Base-by-base conservation (phyloP, 2,329 filamentous ascomycete species). In the Stachybotrys chartarum region DNA sequence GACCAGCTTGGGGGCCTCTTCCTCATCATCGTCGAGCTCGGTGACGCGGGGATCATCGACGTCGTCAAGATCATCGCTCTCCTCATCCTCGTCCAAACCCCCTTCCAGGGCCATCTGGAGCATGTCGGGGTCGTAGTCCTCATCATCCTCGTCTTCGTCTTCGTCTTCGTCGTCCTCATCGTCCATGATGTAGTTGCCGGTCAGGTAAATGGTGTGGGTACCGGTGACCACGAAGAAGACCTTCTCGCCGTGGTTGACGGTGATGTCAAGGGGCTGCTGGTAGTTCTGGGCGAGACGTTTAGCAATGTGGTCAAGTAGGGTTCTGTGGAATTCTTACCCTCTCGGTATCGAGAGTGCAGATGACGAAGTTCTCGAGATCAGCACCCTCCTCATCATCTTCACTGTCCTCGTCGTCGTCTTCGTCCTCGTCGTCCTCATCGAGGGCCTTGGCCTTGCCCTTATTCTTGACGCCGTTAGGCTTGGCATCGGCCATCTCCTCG, bases 191-290 rank as follows among this genome's bases (percentile, higher is more conserved):
- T 96, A 97, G 84, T 99, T 99, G 65, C 94, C 94, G 59, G 93
- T 97, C 58, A 99, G 83, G 77, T 87, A 94, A 68, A 99, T 81
- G 60, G 88, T 85, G 81, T 97, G 91, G 59, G 90, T 94, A 66
- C 94, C 94, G 59, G 83, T 86, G 62, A 96, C 91, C 69, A 89
- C 84, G 79, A 99, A 97, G 81, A 90, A 96, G 62, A 97, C 87
- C 64, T 84, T 84, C 80, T 99, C 94, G 64, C 88, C 84, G 71
- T 96, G 89, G 66, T 84, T 85, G 70, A 99, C 85, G 60, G 90
- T 94, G 73, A 99, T 90, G 74, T 99, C 91, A 57, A 99, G 84
- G 51, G 94, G 78, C 76, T 99, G 95, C 77, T 99, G 94, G 82
- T 88, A 96, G 78, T 90, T 84, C 94, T 97, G 66, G 50, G 54